Evolutionary conservation across 179 eudicot species (phyloP).

Genomic region (Sideroxylon spinosum): DNA sequence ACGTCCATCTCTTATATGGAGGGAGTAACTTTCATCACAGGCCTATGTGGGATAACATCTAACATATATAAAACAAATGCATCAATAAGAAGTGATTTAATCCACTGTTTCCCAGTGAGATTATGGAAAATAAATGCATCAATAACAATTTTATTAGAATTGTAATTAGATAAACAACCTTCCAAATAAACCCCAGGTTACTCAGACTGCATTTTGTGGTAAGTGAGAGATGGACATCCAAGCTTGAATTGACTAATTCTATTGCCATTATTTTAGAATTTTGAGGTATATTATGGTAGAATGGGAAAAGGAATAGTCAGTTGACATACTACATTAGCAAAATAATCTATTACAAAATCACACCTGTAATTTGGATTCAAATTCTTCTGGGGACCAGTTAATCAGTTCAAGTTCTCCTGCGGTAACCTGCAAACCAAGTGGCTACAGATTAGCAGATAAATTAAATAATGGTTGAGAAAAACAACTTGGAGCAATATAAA

Average conservation of each 20-base stretch:
- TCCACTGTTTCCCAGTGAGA: no score
- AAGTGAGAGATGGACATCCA: neutral
- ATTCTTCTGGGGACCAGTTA: conserved; percentile 91
- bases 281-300: neutral
- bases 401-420: conserved; percentile 95
- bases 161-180: no score
- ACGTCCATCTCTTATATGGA: no score
- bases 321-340: neutral
- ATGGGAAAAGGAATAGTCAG: neutral
- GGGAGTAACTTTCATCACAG: no score
- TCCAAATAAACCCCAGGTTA: neutral
- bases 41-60: no score
- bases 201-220: neutral
- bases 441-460: conserved; percentile 1
- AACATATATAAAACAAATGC: no score
- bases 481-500: neutral
- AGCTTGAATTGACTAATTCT: neutral
- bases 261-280: neutral
- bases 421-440: conserved; percentile 63
- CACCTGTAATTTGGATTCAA: conserved; percentile 92
- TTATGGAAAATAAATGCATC: no score
- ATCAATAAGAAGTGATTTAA: no score
- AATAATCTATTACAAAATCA: conserved; percentile 6
- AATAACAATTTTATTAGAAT: no score
- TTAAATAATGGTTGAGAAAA: neutral